phyloP scores from a whole-genome alignment of 768 basidiomycete genomes.

The Suillus americanus region DNA sequence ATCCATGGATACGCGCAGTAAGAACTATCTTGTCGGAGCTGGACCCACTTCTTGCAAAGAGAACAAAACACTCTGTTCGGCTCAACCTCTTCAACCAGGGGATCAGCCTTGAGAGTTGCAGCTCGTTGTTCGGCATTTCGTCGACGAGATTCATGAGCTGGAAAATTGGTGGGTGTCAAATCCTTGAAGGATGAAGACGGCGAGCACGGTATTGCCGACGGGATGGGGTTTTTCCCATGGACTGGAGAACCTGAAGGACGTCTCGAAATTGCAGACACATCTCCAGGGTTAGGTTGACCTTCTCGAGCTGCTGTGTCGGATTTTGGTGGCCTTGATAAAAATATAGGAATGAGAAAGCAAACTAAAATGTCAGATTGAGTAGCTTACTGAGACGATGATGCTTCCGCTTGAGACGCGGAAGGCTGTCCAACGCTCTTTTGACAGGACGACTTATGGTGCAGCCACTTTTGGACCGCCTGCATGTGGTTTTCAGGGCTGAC shows the following conservation, averaged over 20 bases:
- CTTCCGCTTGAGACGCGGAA: constrained; percentile 17
- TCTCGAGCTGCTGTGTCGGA: not conserved
- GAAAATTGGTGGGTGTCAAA: constrained; percentile 56
- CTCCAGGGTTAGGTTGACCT: not conserved
- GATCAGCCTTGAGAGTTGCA: constrained; percentile 65
- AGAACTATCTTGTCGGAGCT: constrained; percentile 72
- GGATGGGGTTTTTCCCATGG: constrained; percentile 13
- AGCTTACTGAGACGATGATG: constrained; percentile 18
- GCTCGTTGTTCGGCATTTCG: constrained; percentile 81
- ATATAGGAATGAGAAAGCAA: not conserved
- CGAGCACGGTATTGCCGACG: constrained; percentile 21
- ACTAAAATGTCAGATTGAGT: not conserved
- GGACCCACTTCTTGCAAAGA: constrained; percentile 81
- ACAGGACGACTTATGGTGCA: constrained; percentile 59
- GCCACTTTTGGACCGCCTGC: constrained; percentile 64
- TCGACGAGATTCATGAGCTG: constrained; percentile 63
- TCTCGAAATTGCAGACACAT: not conserved
- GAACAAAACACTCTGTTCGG: constrained; percentile 74
- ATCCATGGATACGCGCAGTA: constrained; percentile 85
- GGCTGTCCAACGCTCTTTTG: constrained; percentile 32
- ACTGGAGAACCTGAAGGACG: not conserved
- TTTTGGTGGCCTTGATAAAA: not conserved
- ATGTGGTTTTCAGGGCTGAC: constrained; percentile 60
- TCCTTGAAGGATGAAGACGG: constrained; percentile 51
- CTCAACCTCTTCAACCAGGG: constrained; percentile 66